Evolutionary conservation across 345 rosid genomes (phyloP).

Genomic region (Gossypium longicalyx): DNA sequence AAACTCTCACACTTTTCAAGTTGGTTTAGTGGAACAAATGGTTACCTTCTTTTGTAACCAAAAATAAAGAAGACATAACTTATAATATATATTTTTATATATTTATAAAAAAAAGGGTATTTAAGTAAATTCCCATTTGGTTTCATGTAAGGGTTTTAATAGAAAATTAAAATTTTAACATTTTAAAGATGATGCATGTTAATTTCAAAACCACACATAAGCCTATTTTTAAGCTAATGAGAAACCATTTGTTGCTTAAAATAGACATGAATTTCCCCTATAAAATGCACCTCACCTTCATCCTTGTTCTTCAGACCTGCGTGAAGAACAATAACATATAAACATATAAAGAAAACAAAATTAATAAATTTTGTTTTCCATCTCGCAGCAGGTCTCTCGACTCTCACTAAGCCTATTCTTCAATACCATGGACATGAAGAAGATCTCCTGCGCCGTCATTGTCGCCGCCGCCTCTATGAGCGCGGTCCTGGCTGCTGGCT

Average conservation of each 20-base stretch:
- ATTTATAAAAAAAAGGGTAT: no score
- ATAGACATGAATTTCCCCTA: background rate
- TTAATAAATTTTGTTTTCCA: background rate
- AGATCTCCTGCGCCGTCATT: background rate
- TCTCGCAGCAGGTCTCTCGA: constrained; percentile 3
- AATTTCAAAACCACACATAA: constrained; percentile 4
- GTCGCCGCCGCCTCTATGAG: constrained; percentile 53
- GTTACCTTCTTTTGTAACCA: no score
- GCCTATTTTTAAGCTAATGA: background rate
- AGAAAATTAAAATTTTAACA: no score
- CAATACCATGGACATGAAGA: constrained; percentile 61
- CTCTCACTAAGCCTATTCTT: background rate
- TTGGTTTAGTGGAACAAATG: no score
- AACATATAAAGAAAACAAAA: background rate
- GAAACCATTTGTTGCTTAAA: background rate
- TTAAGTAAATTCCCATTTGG: no score
- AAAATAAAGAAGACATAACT: no score
- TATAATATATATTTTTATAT: no score
- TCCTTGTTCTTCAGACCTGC: constrained; percentile 25
- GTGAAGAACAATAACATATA: background rate
- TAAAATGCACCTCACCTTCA: background rate
- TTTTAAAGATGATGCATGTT: no score
- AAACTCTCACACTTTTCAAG: no score
- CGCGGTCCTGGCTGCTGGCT: constrained; percentile 40
- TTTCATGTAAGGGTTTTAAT: no score